A percentile compares a stretch with the other conserved stretches of the same genome.
Evolutionary conservation across 148 eudicot species (phyloP).

Genomic region (Vaccinium darrowii): DNA sequence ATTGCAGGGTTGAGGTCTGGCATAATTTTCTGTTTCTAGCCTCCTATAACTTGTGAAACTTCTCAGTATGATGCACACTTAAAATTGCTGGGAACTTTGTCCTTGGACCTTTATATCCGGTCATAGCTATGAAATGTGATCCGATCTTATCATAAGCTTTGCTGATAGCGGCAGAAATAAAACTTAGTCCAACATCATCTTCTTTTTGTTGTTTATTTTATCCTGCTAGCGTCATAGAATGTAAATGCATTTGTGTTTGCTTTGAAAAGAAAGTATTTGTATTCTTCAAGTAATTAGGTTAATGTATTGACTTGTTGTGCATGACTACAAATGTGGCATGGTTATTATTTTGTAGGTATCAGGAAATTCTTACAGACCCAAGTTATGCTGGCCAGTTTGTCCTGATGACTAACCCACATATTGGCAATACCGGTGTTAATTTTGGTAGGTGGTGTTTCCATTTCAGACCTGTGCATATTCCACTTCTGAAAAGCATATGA

Average conservation of each 20-base stretch:
- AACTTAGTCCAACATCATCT: background rate
- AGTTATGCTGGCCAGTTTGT: constrained; percentile 99
- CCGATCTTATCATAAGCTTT: background rate
- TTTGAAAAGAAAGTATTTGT: background rate
- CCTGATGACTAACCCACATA: constrained; percentile 94
- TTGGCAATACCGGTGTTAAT: constrained; percentile 96
- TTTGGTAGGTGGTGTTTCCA: constrained; percentile 53
- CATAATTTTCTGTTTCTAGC: background rate
- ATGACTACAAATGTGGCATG: background rate
- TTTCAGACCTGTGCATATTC: background rate
- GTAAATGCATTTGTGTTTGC: background rate
- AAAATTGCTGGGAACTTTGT: background rate
- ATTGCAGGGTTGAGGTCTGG: background rate
- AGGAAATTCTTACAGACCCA: constrained; percentile 96
- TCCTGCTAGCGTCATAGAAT: background rate
- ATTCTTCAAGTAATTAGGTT: background rate
- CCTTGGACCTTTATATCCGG: constrained; percentile 9
- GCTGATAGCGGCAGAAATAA: background rate
- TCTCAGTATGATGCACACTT: background rate
- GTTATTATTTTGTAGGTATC: constrained; percentile 53
- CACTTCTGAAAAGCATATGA: constrained; percentile 10
- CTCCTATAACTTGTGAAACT: background rate
- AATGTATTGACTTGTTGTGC: background rate
- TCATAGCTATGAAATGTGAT: background rate
- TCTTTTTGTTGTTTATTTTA: background rate